These are phyloP conservation scores for Neurospora sp. DNA, from an alignment of 495 filamentous ascomycete species.

Conservation along the genomic window DNA sequence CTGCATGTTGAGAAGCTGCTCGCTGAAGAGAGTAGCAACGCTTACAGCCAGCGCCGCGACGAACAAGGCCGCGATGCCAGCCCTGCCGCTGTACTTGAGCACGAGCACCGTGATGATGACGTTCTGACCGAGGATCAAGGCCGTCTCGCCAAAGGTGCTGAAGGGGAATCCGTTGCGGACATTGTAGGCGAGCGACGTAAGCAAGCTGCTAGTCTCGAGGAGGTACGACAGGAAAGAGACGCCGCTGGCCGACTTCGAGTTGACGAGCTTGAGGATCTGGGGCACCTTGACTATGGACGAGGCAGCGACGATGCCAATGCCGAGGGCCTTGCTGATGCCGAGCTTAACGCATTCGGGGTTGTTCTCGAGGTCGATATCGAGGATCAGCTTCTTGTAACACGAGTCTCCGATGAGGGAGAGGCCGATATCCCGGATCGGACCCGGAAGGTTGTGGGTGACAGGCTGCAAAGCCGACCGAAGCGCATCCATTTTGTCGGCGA, in stretches of 20 bases:
- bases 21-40: slow-evolving; percentile 58
- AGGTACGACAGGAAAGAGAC: slow-evolving; percentile 83
- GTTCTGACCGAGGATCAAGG: slow-evolving; percentile 84
- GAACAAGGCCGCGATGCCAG: slow-evolving; percentile 54
- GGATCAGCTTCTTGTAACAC: slow-evolving; percentile 76
- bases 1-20: slow-evolving; percentile 54
- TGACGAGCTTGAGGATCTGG: slow-evolving; percentile 83
- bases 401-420: slow-evolving; percentile 66
- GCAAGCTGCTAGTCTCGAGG: slow-evolving; percentile 75
- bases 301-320: slow-evolving; percentile 81
- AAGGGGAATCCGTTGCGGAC: slow-evolving; percentile 84
- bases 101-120: slow-evolving; percentile 77
- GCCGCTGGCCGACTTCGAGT: slow-evolving; percentile 67
- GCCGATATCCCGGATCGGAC: slow-evolving; percentile 63
- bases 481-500: slow-evolving; percentile 34
- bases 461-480: slow-evolving; percentile 62
- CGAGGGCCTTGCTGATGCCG: slow-evolving; percentile 81
- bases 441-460: slow-evolving; percentile 67
- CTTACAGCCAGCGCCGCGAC: slow-evolving; percentile 61
- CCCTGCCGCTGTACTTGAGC: slow-evolving; percentile 61
- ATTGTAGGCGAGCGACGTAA: slow-evolving; percentile 85
- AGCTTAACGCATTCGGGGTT: slow-evolving; percentile 66
- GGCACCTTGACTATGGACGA: slow-evolving; percentile 90
- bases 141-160: slow-evolving; percentile 91
- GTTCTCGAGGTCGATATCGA: slow-evolving; percentile 65